phyloP scores from a whole-genome alignment of 2,329 filamentous ascomycete genomes.

The Trichophyton rubrum region DNA sequence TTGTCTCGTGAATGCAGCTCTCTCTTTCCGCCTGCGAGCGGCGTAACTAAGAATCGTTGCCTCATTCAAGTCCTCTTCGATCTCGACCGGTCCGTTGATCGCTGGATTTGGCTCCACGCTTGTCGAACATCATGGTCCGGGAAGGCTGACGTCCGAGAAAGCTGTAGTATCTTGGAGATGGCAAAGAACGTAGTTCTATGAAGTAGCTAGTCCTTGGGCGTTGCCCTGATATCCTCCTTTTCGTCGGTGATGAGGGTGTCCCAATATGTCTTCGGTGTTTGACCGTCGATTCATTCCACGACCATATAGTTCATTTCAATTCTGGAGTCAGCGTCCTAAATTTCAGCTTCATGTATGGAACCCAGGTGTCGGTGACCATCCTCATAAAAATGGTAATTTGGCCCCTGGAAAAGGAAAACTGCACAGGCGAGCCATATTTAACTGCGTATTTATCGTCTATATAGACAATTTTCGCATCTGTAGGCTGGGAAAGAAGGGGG shows the following conservation, averaged over 20 bases:
- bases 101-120: slow-evolving; percentile 14
- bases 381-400: slow-evolving; percentile 24
- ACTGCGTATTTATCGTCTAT: slow-evolving; percentile 17
- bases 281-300: slow-evolving; percentile 21
- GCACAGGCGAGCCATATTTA: slow-evolving; percentile 16
- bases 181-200: slow-evolving; percentile 17
- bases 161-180: slow-evolving; percentile 19
- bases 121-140: slow-evolving; percentile 22
- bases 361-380: slow-evolving; percentile 16
- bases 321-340: slow-evolving; percentile 1
- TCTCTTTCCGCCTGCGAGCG: slow-evolving; percentile 11
- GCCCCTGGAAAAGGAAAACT: slow-evolving; percentile 20
- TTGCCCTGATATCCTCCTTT: slow-evolving; percentile 16
- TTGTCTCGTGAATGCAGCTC: slow-evolving; percentile 19
- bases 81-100: slow-evolving; percentile 21
- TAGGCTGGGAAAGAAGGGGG: slow-evolving; percentile 4
- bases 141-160: slow-evolving; percentile 17
- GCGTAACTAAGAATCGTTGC: slow-evolving; percentile 19
- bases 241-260: slow-evolving; percentile 13
- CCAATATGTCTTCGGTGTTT: slow-evolving; percentile 17
- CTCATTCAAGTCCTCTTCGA: slow-evolving; percentile 19
- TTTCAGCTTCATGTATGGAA: slow-evolving; percentile 15
- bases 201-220: slow-evolving; percentile 15
- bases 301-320: slow-evolving; percentile 18
- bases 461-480: slow-evolving; percentile 15